phyloP scores from a whole-genome alignment of 108 stramenopile genomes.

The Nannochloropsis salina region DNA sequence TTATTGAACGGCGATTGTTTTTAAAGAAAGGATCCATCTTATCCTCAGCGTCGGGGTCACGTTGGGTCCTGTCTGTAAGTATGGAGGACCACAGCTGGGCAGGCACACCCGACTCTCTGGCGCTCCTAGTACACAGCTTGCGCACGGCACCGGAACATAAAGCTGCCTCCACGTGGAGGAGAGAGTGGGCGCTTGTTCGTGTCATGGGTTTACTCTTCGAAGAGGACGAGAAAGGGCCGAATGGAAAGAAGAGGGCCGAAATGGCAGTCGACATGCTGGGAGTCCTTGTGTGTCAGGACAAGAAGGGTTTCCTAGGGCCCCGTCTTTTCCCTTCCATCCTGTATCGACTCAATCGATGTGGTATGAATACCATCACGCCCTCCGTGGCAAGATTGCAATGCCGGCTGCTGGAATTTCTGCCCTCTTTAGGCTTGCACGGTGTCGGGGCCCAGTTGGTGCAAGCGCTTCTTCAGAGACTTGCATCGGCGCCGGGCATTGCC shows the following conservation, averaged over 20 bases:
- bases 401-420: neutral
- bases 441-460: constrained; percentile 7
- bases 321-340: neutral
- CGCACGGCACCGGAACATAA: neutral
- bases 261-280: neutral
- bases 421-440: neutral
- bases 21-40: neutral
- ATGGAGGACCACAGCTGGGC: neutral
- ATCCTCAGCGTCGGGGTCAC: neutral
- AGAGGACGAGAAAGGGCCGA: neutral
- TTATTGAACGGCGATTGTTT: neutral
- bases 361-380: neutral
- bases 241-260: neutral
- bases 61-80: neutral
- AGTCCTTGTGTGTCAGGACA: neutral
- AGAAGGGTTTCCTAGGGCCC: constrained; percentile 5
- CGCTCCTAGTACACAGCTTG: neutral
- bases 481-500: neutral
- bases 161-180: neutral
- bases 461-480: neutral
- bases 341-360: neutral
- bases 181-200: neutral
- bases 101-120: neutral
- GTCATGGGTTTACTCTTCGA: neutral
- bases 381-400: neutral